Evolutionary conservation across 176 grass and related monocot genomes (phyloP).

Genomic region (Paspalum vaginatum): DNA sequence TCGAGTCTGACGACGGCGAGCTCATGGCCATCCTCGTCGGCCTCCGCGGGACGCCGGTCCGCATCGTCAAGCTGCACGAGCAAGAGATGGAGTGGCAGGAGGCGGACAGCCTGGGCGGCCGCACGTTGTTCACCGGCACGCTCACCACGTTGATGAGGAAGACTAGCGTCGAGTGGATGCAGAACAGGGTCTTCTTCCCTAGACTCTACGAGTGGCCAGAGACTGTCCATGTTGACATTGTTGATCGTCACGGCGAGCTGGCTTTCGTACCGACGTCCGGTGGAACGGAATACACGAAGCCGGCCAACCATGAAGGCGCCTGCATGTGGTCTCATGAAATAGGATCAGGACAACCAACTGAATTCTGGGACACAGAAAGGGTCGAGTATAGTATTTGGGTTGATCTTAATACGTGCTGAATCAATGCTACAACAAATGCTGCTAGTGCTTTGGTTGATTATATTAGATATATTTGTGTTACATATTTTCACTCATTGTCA

Average conservation of each 20-base stretch:
- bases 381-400: constrained; percentile 27
- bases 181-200: not conserved
- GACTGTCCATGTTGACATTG: not conserved
- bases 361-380: not conserved
- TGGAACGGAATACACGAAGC: not conserved
- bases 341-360: not conserved
- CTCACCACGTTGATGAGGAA: constrained; percentile 6
- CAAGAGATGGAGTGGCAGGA: constrained; percentile 32
- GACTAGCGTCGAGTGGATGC: not conserved
- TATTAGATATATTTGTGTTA: too few relatives aligned
- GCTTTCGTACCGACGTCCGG: not conserved
- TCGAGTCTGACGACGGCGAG: constrained; percentile 26
- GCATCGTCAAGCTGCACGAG: constrained; percentile 19
- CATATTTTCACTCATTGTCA: too few relatives aligned
- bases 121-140: not conserved
- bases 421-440: too few relatives aligned
- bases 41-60: not conserved
- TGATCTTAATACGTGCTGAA: constrained; percentile 30
- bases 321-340: not conserved
- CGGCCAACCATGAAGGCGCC: not conserved
- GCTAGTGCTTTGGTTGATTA: too few relatives aligned
- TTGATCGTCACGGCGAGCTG: not conserved
- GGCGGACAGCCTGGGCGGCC: not conserved
- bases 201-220: not conserved
- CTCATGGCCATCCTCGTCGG: constrained; percentile 32